A percentile compares a stretch with the other conserved stretches of the same genome.
These are phyloP conservation scores for Prunus campanulata DNA, from an alignment of 306 rosid species.

Conservation along the genomic window DNA sequence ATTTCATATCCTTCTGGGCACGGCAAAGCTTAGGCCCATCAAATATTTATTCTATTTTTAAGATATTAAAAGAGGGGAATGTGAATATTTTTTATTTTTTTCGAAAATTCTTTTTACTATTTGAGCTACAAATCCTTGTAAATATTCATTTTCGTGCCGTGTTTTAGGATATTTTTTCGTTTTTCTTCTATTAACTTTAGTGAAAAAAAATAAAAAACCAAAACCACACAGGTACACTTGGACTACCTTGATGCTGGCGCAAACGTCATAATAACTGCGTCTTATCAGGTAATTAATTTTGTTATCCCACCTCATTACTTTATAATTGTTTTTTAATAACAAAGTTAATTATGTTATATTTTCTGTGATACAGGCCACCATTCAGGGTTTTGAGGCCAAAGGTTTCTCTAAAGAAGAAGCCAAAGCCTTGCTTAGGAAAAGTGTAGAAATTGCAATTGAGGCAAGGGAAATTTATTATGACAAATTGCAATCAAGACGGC, in stretches of 20 bases:
- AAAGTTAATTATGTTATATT: neutral
- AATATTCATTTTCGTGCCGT: neutral
- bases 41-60: too few species aligned
- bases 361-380: slow-evolving; percentile 58
- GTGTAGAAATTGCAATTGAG: slow-evolving; percentile 77
- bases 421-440: slow-evolving; percentile 57
- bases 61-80: too few species aligned
- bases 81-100: too few species aligned
- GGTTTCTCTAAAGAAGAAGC: slow-evolving; percentile 72
- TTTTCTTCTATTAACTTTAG: neutral
- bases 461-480: slow-evolving; percentile 67
- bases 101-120: too few species aligned
- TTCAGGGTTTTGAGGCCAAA: slow-evolving; percentile 87
- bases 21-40: too few species aligned
- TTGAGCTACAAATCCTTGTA: too few species aligned
- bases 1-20: too few species aligned
- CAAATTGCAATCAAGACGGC: slow-evolving; percentile 46
- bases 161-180: neutral
- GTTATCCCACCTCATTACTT: neutral
- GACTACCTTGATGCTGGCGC: slow-evolving; percentile 95
- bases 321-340: neutral
- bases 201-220: slow-evolving; percentile 14
- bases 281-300: slow-evolving; percentile 72
- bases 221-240: slow-evolving; percentile 64
- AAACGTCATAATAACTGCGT: slow-evolving; percentile 72